Evolutionary conservation across 2,329 filamentous ascomycete species (phyloP), one percentile per base, ranked within the genome.

Genomic region (Calonectria naviculata): DNA sequence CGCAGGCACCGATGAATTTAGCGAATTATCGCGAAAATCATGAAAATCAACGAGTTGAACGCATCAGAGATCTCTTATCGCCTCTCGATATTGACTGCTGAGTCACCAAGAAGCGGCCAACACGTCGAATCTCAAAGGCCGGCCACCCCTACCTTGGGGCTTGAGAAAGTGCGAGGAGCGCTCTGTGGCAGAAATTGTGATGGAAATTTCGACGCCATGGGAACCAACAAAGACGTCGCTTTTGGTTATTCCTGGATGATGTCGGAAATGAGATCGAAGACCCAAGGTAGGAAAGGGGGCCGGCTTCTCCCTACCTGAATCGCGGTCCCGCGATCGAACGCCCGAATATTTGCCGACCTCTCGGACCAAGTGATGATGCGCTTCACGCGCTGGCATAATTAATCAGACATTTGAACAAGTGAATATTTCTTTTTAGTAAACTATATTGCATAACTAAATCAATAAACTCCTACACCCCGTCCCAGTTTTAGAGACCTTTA

Each of bases 61-160:
- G 74, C 61, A 65, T 42, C 46, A 24, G 56, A 42, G 73, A 71
- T 73, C 75, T 63, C 49, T 68, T 36, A 61, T 76, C 68, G 76
- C 77, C 73, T 79, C 76, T 52, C 64, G 64, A 70, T 64, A 74
- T 70, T 44, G 46, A 74, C 65, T 71, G 74, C 72, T 62, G 31
- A 71, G 70, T 73, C 76, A 79, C 76, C 64, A 28, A 70, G 76
- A 80, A 77, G 78, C 76, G 73, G 73, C 60, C 54, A 54, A 65
- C 67, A 72, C 60, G 56, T 28, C n/a, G 63, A 28, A 68, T 73
- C 73, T 84, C 85, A 89, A 78, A 86, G 78, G 76, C 77, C 79
- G 73, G 77, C 77, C 72, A 87, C 87, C 87, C 87, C 87, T 75
- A 72, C 87, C 78, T 87, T 89, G 87, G 88, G 88, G 87, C 83